Percentiles rank a stretch among this genome's conserved stretches.
phyloP scores from a whole-genome alignment of 2,329 filamentous ascomycete genomes.

The Amylocarpus encephaloides region DNA sequence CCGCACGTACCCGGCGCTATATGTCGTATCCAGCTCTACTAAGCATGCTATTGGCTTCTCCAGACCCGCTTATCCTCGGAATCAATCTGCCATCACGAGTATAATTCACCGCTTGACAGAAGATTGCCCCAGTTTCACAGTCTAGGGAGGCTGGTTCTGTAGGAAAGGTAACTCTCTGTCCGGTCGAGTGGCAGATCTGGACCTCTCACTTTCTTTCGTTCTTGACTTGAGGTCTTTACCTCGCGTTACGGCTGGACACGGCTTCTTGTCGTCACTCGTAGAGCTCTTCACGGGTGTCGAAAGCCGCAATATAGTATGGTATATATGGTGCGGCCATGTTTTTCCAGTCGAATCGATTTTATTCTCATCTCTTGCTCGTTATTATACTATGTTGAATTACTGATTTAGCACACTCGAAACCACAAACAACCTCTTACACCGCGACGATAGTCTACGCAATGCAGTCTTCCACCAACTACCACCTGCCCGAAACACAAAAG shows the following conservation, averaged over 20 bases:
- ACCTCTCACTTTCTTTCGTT: background rate
- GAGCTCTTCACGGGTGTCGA: no score
- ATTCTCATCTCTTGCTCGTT: background rate
- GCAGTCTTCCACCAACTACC: background rate
- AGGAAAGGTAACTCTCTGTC: background rate
- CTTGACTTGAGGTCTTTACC: background rate
- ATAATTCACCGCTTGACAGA: no score
- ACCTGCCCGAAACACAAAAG: conserved; percentile 4
- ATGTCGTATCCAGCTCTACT: background rate
- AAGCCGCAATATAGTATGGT: no score
- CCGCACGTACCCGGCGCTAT: background rate
- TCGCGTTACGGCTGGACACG: background rate
- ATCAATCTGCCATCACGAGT: no score
- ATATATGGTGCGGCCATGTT: no score
- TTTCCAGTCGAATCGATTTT: background rate
- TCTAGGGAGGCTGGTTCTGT: background rate
- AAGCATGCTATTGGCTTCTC: background rate
- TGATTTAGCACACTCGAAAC: background rate
- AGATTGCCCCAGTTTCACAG: background rate
- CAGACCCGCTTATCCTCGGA: background rate
- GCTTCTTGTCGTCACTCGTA: background rate
- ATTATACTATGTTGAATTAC: background rate
- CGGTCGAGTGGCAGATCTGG: background rate
- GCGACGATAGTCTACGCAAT: background rate
- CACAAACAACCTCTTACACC: background rate